Conservation (phyloP, 2,329 filamentous ascomycete species). For the Claviceps sp. region DNA sequence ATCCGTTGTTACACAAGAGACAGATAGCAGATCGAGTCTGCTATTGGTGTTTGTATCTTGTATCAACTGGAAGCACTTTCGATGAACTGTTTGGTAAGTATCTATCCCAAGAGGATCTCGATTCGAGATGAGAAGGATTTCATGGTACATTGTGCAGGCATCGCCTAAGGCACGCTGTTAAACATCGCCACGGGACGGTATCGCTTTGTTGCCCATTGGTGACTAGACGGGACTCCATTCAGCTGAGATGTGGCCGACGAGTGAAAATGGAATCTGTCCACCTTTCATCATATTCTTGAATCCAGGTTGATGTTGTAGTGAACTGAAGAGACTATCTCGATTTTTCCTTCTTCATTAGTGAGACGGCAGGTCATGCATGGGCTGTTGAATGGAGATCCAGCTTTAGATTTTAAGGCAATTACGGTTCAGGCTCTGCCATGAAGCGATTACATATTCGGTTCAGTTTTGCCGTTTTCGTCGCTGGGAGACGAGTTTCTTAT, state of each 20-base stretch:
- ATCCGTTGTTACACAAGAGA: neutral
- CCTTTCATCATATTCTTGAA: neutral
- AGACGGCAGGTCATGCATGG: neutral
- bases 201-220: neutral
- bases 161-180: neutral
- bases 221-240: neutral
- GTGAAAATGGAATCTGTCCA: no score
- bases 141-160: neutral
- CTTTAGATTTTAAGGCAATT: neutral
- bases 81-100: neutral
- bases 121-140: no score
- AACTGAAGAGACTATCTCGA: neutral
- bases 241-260: neutral
- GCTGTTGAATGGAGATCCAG: neutral
- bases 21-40: neutral
- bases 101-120: neutral
- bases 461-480: conserved; percentile 16
- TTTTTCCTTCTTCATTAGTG: neutral
- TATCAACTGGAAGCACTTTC: neutral
- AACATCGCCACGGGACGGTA: neutral
- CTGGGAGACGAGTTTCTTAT: conserved; percentile 57
- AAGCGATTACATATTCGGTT: neutral
- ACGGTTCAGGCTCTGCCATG: neutral
- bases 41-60: neutral
- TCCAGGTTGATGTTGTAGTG: no score